Conservation (phyloP, 495 filamentous ascomycete genomes). For the Cercophora samala region DNA sequence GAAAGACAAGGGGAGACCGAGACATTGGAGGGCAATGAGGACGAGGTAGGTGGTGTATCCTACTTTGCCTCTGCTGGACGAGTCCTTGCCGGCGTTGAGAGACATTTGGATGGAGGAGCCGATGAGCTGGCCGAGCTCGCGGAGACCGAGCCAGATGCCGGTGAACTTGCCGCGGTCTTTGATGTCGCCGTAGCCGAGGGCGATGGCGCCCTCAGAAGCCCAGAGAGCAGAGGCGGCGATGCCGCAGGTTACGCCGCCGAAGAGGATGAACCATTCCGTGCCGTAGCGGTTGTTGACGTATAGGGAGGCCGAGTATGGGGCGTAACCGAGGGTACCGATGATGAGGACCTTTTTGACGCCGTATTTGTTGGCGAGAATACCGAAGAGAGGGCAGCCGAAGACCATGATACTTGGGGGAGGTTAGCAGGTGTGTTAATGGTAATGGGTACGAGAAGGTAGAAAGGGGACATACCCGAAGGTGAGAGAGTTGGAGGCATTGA, state of each 20-base stretch:
- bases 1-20: conserved; percentile 52
- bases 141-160: conserved; percentile 57
- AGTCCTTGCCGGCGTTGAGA: conserved; percentile 42
- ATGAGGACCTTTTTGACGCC: conserved; percentile 53
- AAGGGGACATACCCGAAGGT: conserved; percentile 40
- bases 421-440: neutral
- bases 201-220: conserved; percentile 57
- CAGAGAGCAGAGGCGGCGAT: conserved; percentile 55
- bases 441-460: neutral
- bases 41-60: conserved; percentile 53
- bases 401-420: conserved; percentile 49
- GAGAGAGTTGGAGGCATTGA: conserved; percentile 57
- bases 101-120: conserved; percentile 56
- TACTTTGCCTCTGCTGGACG: conserved; percentile 50
- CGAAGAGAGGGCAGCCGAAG: conserved; percentile 52
- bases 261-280: conserved; percentile 54
- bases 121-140: conserved; percentile 54
- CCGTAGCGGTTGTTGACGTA: conserved; percentile 60
- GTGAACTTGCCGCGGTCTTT: conserved; percentile 54
- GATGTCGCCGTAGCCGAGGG: conserved; percentile 54
- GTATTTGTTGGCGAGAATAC: conserved; percentile 52
- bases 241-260: conserved; percentile 56
- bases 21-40: conserved; percentile 51
- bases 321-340: conserved; percentile 55
- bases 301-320: conserved; percentile 54